Base-by-base conservation (phyloP, 352 stramenopile species). In the Synura sp. region DNA sequence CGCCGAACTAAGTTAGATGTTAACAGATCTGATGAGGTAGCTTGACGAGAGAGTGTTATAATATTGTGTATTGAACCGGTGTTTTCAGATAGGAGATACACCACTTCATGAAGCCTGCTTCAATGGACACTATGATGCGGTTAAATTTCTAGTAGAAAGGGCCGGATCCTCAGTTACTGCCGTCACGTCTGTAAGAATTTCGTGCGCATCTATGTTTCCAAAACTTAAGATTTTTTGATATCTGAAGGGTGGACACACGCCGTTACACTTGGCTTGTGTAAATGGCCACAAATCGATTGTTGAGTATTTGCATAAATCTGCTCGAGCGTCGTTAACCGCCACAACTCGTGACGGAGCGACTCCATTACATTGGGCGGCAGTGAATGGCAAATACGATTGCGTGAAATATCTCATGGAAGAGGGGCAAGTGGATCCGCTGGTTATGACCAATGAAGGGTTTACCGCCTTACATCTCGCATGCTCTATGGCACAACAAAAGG, bases 311-410 rank as follows among this genome's bases (percentile, higher is more conserved):
- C 19, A 44, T 44, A 19, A 44, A 44, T 44, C 38, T 44, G 38
- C 38, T 9, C 9, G 19, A 17, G 38, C 38, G 38, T 17, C 9
- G 9, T 44, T 44, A 19, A 44, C 38, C 38, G n/a, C n/a, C n/a
- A n/a, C n/a, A n/a, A 17, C 38, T 44, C 38, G 38, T 17, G 76
- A 82, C 29, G 80, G 80, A 17, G 74, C 60, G 29, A 83, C 75
- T 7, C 60, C 75, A n/a, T 57, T 83, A 17, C 80, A 83, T 78
- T 42, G 77, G 53, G 80, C 80, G 7, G 42, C 42, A 0, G 77
- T 80, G 1, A 75, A 79, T 1, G 41, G 70, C 59, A 81, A 83
- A 41, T 83, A 82, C 63, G 80, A 83, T 59, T 71, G 82, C 4
- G 70, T 81, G 29, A 81, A 83, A 53, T 83, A 78, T 42, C 44